A percentile compares a stretch with the other conserved stretches of the same genome.
phyloP scores from a whole-genome alignment of 2,329 filamentous ascomycete species.

The Phialophora macrospora region DNA sequence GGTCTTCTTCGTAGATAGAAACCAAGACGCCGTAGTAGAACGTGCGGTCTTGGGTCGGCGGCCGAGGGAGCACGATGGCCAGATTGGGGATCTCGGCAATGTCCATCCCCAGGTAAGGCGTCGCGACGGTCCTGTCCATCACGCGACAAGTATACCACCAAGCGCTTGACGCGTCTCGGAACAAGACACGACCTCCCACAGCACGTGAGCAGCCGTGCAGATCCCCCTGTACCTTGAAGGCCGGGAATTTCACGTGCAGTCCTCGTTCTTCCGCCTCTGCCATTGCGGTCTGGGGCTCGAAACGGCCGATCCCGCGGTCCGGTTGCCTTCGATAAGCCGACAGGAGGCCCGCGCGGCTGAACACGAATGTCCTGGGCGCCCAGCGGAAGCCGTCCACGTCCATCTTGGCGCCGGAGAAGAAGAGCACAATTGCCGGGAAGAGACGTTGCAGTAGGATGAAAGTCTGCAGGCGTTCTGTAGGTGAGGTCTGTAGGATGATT shows the following conservation, averaged over 20 bases:
- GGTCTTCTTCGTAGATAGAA: slow-evolving; percentile 1
- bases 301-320: background rate
- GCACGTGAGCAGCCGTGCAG: background rate
- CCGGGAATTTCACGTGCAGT: slow-evolving; percentile 2
- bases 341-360: slow-evolving; percentile 1
- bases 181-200: background rate
- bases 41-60: background rate
- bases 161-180: background rate
- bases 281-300: background rate
- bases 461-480: background rate
- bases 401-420: slow-evolving; percentile 8
- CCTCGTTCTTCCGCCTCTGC: background rate
- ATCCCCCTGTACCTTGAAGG: background rate
- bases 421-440: background rate
- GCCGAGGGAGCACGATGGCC: slow-evolving; percentile 1
- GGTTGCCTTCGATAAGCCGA: background rate
- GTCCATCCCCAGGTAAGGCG: background rate
- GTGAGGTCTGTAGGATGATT: background rate
- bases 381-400: slow-evolving; percentile 7
- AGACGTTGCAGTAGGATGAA: slow-evolving; percentile 4
- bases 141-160: slow-evolving; percentile 10
- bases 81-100: background rate
- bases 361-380: slow-evolving; percentile 7
- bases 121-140: background rate
- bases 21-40: slow-evolving; percentile 7